Conservation (phyloP, 768 basidiomycete genomes). For the Zangia roseola region DNA sequence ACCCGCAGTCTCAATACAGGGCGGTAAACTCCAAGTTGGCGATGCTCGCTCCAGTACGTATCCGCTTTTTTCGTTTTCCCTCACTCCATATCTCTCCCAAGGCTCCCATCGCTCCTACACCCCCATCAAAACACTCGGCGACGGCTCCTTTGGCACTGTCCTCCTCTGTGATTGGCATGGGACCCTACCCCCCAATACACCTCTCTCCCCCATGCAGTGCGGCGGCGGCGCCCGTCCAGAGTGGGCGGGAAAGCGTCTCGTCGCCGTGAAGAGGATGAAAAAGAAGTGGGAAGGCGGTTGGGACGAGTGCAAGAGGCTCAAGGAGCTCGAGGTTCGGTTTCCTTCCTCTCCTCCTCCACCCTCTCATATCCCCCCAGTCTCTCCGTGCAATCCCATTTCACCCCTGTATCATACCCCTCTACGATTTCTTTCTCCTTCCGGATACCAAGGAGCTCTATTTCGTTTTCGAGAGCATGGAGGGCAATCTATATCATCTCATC, state of each 20-base stretch:
- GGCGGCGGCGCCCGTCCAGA: constrained; percentile 90
- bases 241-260: constrained; percentile 91
- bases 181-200: constrained; percentile 86
- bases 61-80: constrained; percentile 3
- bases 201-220: constrained; percentile 93
- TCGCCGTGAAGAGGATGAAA: constrained; percentile 98
- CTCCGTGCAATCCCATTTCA: constrained; percentile 92
- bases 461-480: constrained; percentile 99
- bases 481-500: constrained; percentile 98
- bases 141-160: constrained; percentile 98
- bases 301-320: constrained; percentile 93
- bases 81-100: constrained; percentile 31
- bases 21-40: constrained; percentile 71
- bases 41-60: constrained; percentile 67
- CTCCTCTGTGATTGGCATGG: constrained; percentile 99
- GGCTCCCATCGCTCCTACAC: constrained; percentile 89
- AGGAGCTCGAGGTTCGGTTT: constrained; percentile 85
- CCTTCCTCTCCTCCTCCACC: constrained; percentile 10
- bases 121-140: constrained; percentile 93
- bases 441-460: constrained; percentile 96
- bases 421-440: constrained; percentile 98
- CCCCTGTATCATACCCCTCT: constrained; percentile 96
- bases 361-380: constrained; percentile 54
- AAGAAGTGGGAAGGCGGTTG: constrained; percentile 97
- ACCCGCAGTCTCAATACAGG: constrained; percentile 72